These are phyloP conservation scores for Solanum ossicruentum DNA, from an alignment of 257 asterid genomes.

Conservation along the genomic window DNA sequence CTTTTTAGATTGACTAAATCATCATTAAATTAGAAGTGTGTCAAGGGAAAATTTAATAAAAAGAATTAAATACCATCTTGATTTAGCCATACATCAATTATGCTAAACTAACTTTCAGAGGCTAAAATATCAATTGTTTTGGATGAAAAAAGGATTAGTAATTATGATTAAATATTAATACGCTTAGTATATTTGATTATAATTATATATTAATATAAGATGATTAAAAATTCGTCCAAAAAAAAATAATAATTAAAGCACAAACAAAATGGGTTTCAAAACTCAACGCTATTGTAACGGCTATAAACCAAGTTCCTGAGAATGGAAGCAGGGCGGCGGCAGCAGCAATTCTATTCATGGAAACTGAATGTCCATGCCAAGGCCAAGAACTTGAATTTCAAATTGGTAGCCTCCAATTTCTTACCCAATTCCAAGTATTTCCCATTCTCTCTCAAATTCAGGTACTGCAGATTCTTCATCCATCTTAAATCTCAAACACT, in stretches of 20 bases:
- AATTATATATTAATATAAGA: no score
- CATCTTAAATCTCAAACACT: not conserved
- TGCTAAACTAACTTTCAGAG: no score
- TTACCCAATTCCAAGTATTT: constrained; percentile 11
- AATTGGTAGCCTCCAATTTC: constrained; percentile 7
- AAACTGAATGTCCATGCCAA: constrained; percentile 24
- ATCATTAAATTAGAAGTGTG: no score
- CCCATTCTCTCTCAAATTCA: constrained; percentile 21
- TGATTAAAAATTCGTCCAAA: no score
- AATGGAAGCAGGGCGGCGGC: not conserved
- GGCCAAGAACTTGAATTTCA: constrained; percentile 17
- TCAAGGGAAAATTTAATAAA: no score
- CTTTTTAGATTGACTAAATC: no score
- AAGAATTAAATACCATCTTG: no score
- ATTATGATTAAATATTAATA: not conserved
- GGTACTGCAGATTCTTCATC: not conserved
- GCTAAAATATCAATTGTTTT: no score
- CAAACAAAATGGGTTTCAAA: not conserved
- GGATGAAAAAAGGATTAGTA: no score
- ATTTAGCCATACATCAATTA: no score
- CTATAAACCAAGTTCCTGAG: not conserved
- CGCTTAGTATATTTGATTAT: no score
- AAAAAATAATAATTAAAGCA: not conserved
- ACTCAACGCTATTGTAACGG: not conserved
- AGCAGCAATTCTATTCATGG: constrained; percentile 13